Evolutionary conservation across 2,329 filamentous ascomycete genomes (phyloP), one percentile per base, ranked within the genome.

Genomic region (Colletotrichum eremochloae): DNA sequence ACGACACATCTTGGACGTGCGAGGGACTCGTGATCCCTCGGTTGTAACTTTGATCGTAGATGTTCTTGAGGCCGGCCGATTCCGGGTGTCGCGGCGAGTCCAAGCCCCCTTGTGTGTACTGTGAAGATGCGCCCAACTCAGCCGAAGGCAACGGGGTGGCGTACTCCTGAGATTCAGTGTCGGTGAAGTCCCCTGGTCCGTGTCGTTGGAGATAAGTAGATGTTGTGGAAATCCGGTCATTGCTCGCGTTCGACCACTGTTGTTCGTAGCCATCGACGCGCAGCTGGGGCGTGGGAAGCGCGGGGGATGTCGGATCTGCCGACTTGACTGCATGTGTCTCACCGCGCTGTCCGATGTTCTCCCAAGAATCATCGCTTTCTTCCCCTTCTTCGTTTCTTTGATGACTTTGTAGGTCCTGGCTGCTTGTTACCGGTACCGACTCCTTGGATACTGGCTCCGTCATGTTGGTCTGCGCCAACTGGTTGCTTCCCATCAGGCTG

Each of bases 311-410:
- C 29, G n/a, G 24, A 9, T 42, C 38, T n/a, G 38, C 55, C 18
- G 55, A 31, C 12, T 12, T 9, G 46, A n/a, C 40, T 2, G 60
- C 55, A 6, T 58, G 20, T 5, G 12, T 24, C 55, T 65, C 70
- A 12, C 66, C 70, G 53, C 66, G 60, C 31, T 56, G 60, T 38
- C 62, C 46, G 12, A 72, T 57, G 55, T 72, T 61, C 46, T 72
- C 70, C 70, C 70, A 72, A 14, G 70, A 72, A 72, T 72, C 70
- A 69, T 70, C 70, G 70, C 70, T 72, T 72, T 72, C 70, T 65
- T 58, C 70, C 66, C 55, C 70, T 24, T 69, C 66, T 64, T 70
- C 70, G 65, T 56, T 60, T 72, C 66, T 72, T 72, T 18, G 70
- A 69, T 64, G 70, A 65, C 60, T 57, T 61, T 68, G 70, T 50